Percentiles rank a stretch among this genome's conserved stretches.
phyloP scores from a whole-genome alignment of 2,329 filamentous ascomycete genomes.

The Anthostomella pinea region DNA sequence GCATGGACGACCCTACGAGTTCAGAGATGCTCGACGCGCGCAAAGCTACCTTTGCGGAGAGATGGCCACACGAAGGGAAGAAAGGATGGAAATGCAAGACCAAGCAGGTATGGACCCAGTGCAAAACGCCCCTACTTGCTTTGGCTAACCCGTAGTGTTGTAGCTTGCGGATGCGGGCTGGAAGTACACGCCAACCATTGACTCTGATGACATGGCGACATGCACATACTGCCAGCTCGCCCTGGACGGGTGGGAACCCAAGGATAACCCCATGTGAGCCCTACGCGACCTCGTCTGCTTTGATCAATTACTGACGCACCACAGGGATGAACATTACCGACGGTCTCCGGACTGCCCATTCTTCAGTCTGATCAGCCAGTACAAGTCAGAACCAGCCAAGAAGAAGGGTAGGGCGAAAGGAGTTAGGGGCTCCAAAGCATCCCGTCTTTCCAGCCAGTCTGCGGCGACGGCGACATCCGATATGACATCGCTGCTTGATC shows the following conservation, averaged over 20 bases:
- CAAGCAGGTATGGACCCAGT: conserved; percentile 63
- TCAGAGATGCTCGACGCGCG: conserved; percentile 72
- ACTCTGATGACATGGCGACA: conserved; percentile 84
- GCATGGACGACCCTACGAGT: conserved; percentile 70
- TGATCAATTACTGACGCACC: conserved; percentile 7
- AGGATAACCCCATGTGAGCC: conserved; percentile 80
- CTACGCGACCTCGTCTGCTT: background rate
- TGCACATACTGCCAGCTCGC: conserved; percentile 89
- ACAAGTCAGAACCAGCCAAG: conserved; percentile 50
- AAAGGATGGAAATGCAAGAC: conserved; percentile 86
- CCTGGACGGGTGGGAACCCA: conserved; percentile 91
- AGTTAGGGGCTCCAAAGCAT: conserved; percentile 64
- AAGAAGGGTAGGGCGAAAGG: conserved; percentile 52
- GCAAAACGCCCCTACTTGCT: background rate
- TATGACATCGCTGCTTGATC: conserved; percentile 44
- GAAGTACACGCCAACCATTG: conserved; percentile 83
- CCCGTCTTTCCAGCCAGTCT: conserved; percentile 62
- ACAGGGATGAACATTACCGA: conserved; percentile 78
- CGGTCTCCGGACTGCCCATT: conserved; percentile 79
- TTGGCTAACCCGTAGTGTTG: conserved; percentile 4
- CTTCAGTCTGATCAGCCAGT: conserved; percentile 65
- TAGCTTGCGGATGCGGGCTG: conserved; percentile 89
- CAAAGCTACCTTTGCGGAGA: conserved; percentile 75
- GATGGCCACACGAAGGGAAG: conserved; percentile 88
- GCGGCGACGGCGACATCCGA: conserved; percentile 51